These are phyloP conservation scores for Fusarium sp. DNA, from an alignment of 2,329 filamentous ascomycete species.

Conservation along the genomic window DNA sequence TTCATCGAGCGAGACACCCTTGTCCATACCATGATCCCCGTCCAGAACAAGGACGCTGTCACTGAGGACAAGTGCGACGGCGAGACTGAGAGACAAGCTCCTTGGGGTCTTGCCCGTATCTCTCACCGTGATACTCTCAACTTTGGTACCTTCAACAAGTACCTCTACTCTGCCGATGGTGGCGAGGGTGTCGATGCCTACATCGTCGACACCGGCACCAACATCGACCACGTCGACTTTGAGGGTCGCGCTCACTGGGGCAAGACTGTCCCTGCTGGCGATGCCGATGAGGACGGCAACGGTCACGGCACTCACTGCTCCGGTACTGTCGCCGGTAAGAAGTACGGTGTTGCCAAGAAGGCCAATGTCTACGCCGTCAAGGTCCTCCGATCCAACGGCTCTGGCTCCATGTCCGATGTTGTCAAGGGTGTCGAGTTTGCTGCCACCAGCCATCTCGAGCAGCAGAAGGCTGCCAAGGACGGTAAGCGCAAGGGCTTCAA, in stretches of 20 bases:
- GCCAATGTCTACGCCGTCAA: slow-evolving; percentile 96
- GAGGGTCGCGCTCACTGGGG: slow-evolving; percentile 96
- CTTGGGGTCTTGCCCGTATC: slow-evolving; percentile 98
- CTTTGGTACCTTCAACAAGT: slow-evolving; percentile 98
- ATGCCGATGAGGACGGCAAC: slow-evolving; percentile 92
- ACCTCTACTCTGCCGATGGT: slow-evolving; percentile 86
- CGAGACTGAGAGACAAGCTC: slow-evolving; percentile 85
- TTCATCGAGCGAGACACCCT: slow-evolving; percentile 95
- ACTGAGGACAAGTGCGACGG: slow-evolving; percentile 56
- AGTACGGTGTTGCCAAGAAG: slow-evolving; percentile 99
- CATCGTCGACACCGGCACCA: slow-evolving; percentile 97
- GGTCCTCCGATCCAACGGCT: slow-evolving; percentile 96
- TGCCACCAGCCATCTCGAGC: slow-evolving; percentile 77
- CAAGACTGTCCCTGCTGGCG: slow-evolving; percentile 87
- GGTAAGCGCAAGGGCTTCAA: slow-evolving; percentile 97
- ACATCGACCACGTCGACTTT: slow-evolving; percentile 93
- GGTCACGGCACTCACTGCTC: slow-evolving; percentile 99
- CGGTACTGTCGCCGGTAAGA: slow-evolving; percentile 95
- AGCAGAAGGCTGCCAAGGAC: slow-evolving; percentile 79
- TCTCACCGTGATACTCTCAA: slow-evolving; percentile 88
- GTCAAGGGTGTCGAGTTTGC: slow-evolving; percentile 98
- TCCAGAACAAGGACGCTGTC: slow-evolving; percentile 51
- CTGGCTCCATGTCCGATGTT: slow-evolving; percentile 97
- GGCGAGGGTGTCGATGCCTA: slow-evolving; percentile 99
- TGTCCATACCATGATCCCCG: slow-evolving; percentile 77